Conservation (phyloP, 2,329 filamentous ascomycete genomes). For the Cyphellophora europaea region DNA sequence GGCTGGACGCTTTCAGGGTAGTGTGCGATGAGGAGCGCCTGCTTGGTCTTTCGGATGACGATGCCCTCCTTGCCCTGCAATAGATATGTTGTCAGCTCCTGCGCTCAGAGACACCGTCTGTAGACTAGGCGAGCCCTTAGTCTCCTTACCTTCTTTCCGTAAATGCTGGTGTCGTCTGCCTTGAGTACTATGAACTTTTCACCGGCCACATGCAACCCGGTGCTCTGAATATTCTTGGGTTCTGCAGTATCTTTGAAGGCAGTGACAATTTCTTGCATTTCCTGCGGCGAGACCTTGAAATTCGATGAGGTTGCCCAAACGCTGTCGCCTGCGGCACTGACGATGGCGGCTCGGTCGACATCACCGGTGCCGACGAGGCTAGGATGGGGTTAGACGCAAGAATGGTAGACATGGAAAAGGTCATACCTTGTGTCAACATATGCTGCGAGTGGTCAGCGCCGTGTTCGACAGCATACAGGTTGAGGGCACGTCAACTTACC, state of each 20-base stretch:
- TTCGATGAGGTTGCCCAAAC: conserved; percentile 62
- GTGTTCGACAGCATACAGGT: no score
- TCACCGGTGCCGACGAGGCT: conserved; percentile 74
- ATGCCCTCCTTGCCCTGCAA: conserved; percentile 78
- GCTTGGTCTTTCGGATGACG: conserved; percentile 73
- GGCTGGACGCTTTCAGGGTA: conserved; percentile 67
- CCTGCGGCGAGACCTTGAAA: conserved; percentile 58
- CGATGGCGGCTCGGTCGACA: conserved; percentile 75
- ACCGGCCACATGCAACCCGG: conserved; percentile 66
- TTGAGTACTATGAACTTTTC: conserved; percentile 70
- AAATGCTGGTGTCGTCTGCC: conserved; percentile 68
- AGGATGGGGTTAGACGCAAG: conserved; percentile 5
- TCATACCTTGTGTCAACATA: conserved; percentile 19
- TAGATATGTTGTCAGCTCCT: conserved; percentile 6
- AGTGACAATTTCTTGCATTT: conserved; percentile 46
- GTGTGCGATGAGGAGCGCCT: conserved; percentile 82
- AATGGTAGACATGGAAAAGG: not conserved
- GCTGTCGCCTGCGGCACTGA: conserved; percentile 71
- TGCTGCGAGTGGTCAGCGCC: conserved; percentile 9
- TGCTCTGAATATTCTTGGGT: conserved; percentile 57
- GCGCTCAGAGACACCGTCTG: not conserved
- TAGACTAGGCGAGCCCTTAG: not conserved
- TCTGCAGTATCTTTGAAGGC: conserved; percentile 44
- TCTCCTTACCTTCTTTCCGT: conserved; percentile 66
- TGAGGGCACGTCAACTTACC: conserved; percentile 8